Evolutionary conservation across 2,329 filamentous ascomycete species (phyloP).

Genomic region (Neopestalotiopsis rosae): DNA sequence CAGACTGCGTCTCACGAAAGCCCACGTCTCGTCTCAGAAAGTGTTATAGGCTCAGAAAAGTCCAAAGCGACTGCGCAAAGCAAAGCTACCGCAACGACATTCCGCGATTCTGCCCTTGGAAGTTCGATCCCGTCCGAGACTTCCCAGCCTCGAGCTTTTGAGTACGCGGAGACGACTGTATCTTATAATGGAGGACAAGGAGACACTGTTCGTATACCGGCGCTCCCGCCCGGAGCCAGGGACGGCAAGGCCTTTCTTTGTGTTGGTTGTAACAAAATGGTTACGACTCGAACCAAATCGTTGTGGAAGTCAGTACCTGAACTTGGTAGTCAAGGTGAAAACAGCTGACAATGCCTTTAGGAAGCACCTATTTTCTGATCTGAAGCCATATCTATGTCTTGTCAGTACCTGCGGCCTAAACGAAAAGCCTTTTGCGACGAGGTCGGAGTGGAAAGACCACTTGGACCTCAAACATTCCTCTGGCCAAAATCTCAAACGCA

Average conservation of each 20-base stretch:
- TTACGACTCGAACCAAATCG: background rate
- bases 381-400: constrained; percentile 20
- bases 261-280: background rate
- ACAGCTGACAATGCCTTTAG: background rate
- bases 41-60: too few relatives aligned
- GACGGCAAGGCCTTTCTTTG: constrained; percentile 15
- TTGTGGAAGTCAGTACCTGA: background rate
- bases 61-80: constrained; percentile 3
- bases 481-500: too few relatives aligned
- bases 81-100: constrained; percentile 8
- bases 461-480: constrained; percentile 4
- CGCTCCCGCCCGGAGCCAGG: constrained; percentile 20
- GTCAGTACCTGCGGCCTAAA: constrained; percentile 4
- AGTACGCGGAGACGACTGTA: constrained; percentile 22
- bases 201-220: constrained; percentile 19
- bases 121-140: constrained; percentile 15
- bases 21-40: background rate
- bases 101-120: constrained; percentile 18
- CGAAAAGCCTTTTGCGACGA: constrained; percentile 10
- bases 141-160: background rate
- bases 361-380: constrained; percentile 19
- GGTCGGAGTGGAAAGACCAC: constrained; percentile 15
- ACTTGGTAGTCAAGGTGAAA: background rate
- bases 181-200: constrained; percentile 21
- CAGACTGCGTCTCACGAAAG: background rate